A percentile compares a stretch with the other conserved stretches of the same genome.
These are phyloP conservation scores for Coniochaeta hoffmannii DNA, from an alignment of 2,329 filamentous ascomycete genomes.

Conservation along the genomic window DNA sequence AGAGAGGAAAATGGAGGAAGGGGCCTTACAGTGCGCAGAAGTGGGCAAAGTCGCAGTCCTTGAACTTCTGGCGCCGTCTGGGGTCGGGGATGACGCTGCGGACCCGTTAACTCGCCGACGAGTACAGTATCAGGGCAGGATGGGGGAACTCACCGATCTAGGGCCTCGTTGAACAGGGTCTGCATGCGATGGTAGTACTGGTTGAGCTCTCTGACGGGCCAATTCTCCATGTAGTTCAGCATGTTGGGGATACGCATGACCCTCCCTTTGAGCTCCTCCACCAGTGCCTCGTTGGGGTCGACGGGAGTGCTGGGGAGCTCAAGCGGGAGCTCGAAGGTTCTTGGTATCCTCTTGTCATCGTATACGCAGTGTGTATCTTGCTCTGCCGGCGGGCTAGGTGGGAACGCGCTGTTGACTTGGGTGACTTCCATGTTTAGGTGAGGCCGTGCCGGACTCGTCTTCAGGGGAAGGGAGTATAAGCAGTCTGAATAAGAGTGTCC, in stretches of 20 bases:
- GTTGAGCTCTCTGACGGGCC: background rate
- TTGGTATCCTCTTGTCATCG: background rate
- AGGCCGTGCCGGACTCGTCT: too few species aligned
- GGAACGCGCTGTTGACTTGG: background rate
- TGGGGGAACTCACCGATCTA: background rate
- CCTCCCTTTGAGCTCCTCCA: background rate
- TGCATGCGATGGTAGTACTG: background rate
- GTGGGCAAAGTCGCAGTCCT: conserved; percentile 22
- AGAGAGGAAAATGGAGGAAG: background rate
- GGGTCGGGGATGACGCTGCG: conserved; percentile 20
- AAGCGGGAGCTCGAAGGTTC: background rate
- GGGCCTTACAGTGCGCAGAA: conserved; percentile 21
- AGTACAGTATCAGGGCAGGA: background rate
- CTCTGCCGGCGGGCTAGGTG: background rate
- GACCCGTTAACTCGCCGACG: background rate
- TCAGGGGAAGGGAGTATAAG: too few species aligned
- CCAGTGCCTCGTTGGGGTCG: background rate
- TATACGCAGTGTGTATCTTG: background rate
- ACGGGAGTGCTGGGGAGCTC: background rate
- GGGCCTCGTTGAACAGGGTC: background rate
- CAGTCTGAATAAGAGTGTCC: too few species aligned
- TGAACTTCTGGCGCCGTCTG: conserved; percentile 21
- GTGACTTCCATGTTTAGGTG: background rate
- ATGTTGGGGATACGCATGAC: background rate
- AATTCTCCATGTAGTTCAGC: background rate